Percentiles rank a stretch among this genome's conserved stretches.
These are phyloP conservation scores for Ceriops zippeliana DNA, from an alignment of 345 rosid species.

Conservation along the genomic window DNA sequence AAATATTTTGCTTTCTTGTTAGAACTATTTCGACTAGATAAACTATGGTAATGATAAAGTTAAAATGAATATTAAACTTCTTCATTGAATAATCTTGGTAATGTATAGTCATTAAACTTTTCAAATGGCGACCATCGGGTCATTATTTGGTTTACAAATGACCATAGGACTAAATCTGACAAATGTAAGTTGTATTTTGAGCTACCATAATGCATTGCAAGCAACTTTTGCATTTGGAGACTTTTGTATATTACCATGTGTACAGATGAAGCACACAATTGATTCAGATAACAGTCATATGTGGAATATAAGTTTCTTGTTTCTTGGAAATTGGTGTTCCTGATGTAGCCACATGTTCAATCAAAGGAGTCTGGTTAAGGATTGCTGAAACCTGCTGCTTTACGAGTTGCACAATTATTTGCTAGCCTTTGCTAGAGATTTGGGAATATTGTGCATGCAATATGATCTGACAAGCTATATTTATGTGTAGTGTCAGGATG, in stretches of 20 bases:
- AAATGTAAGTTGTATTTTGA: no score
- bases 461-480: slow-evolving; percentile 15
- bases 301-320: background rate
- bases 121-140: no score
- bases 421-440: background rate
- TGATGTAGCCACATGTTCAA: background rate
- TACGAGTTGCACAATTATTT: slow-evolving; percentile 8
- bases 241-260: no score
- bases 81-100: background rate
- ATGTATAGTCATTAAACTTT: background rate
- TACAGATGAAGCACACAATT: background rate
- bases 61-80: no score
- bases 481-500: slow-evolving; percentile 71
- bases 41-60: no score
- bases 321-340: background rate
- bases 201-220: no score
- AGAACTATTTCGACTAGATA: no score
- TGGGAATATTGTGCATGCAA: background rate
- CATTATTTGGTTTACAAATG: no score
- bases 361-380: slow-evolving; percentile 10
- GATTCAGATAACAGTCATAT: background rate
- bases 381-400: background rate
- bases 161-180: no score
- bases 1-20: no score
- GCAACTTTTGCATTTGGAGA: no score